A percentile compares a stretch with the other conserved stretches of the same genome.
phyloP scores from a whole-genome alignment of 2,329 filamentous ascomycete genomes.

The Teratosphaeria destructans region DNA sequence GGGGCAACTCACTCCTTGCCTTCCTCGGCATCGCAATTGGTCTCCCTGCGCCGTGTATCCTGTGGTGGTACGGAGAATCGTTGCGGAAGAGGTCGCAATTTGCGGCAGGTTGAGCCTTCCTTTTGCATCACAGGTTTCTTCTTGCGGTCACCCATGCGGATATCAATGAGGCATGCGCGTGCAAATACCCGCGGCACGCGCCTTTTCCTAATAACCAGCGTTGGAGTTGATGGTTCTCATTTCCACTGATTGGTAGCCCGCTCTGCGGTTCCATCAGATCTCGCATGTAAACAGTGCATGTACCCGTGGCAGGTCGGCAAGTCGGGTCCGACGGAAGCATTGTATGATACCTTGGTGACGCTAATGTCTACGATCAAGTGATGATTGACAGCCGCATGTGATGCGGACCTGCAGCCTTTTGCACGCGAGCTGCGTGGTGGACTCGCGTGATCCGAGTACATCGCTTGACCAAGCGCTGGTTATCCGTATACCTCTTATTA shows the following conservation, averaged over 20 bases:
- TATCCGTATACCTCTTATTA: too few relatives aligned
- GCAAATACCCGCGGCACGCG: not conserved
- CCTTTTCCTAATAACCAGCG: not conserved
- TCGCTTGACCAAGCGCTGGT: too few relatives aligned
- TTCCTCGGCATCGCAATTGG: conserved; percentile 45
- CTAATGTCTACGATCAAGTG: not conserved
- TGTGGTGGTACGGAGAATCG: conserved; percentile 33
- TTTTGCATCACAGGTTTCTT: not conserved
- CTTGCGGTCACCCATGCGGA: not conserved
- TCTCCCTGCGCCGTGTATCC: conserved; percentile 37
- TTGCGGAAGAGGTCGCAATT: conserved; percentile 27
- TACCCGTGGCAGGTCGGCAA: not conserved
- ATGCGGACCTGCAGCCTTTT: not conserved
- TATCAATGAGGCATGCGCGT: not conserved
- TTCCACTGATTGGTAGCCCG: not conserved
- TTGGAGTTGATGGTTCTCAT: not conserved
- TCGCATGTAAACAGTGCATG: not conserved
- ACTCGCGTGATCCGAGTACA: not conserved
- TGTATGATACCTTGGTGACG: not conserved
- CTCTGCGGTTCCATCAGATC: not conserved
- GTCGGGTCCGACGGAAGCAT: not conserved
- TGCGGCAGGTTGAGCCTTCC: conserved; percentile 18
- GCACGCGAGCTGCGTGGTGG: not conserved
- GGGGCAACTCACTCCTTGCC: conserved; percentile 46
- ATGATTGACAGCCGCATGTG: too few relatives aligned